Evolutionary conservation across 176 grass and related monocot species (phyloP).

Genomic region (Juncus effusus): DNA sequence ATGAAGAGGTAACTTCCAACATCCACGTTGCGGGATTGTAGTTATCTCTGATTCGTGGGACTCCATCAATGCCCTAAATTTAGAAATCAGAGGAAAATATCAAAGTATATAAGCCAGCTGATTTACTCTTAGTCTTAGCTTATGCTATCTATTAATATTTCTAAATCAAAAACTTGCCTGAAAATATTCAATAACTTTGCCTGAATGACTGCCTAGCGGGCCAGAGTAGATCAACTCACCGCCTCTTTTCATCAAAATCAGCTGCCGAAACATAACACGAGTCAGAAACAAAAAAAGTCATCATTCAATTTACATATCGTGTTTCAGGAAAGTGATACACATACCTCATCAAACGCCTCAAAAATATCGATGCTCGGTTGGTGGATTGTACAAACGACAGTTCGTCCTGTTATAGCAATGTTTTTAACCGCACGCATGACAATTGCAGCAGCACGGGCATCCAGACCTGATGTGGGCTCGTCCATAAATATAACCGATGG

Average conservation of each 20-base stretch:
- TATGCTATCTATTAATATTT: too few species aligned
- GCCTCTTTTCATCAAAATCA: slow-evolving; percentile 78
- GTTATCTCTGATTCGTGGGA: slow-evolving; percentile 60
- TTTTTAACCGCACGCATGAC: slow-evolving; percentile 83
- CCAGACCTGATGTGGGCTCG: slow-evolving; percentile 79
- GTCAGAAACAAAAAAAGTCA: neutral
- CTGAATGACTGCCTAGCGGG: slow-evolving; percentile 59
- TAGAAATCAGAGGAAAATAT: slow-evolving; percentile 11
- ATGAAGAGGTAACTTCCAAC: slow-evolving; percentile 58
- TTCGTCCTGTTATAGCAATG: slow-evolving; percentile 75
- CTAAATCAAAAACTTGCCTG: slow-evolving; percentile 34
- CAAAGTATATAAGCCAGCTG: neutral
- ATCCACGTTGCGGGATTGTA: slow-evolving; percentile 92
- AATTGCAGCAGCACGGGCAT: slow-evolving; percentile 77
- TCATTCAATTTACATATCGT: slow-evolving; percentile 4
- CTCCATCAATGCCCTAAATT: slow-evolving; percentile 54
- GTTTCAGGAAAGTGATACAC: slow-evolving; percentile 11
- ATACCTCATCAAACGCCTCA: slow-evolving; percentile 80
- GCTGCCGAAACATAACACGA: slow-evolving; percentile 40
- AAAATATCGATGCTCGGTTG: slow-evolving; percentile 92
- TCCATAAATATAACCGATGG: slow-evolving; percentile 79
- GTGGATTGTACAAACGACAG: slow-evolving; percentile 76
- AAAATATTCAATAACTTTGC: slow-evolving; percentile 64
- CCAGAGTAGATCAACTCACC: slow-evolving; percentile 76
- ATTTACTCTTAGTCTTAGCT: too few species aligned